These are phyloP conservation scores for Termitomyces sp. DNA, from an alignment of 768 basidiomycete genomes.

Conservation along the genomic window DNA sequence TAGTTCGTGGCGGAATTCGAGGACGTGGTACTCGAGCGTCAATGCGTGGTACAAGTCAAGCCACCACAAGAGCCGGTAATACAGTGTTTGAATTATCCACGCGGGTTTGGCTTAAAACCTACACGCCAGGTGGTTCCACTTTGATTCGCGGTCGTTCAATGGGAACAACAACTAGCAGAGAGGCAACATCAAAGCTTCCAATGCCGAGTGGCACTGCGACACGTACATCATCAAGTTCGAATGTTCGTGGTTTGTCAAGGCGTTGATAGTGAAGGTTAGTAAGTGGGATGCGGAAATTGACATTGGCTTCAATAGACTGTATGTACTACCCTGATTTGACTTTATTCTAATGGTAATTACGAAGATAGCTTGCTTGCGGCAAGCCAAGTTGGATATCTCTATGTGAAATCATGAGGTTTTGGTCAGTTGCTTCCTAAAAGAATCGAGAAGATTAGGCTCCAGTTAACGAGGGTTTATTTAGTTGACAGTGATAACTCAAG, in stretches of 20 bases:
- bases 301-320: not conserved
- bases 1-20: constrained; percentile 51
- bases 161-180: not conserved
- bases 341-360: not conserved
- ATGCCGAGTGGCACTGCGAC: constrained; percentile 5
- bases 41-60: constrained; percentile 41
- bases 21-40: constrained; percentile 71
- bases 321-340: not conserved
- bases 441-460: constrained; percentile 23
- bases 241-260: constrained; percentile 5
- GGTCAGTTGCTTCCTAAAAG: not conserved
- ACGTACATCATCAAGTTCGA: constrained; percentile 7
- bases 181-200: constrained; percentile 13
- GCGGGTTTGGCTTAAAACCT: not conserved
- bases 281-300: not conserved
- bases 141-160: constrained; percentile 5
- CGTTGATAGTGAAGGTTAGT: not conserved
- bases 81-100: not conserved
- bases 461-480: constrained; percentile 3
- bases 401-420: not conserved
- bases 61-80: constrained; percentile 32
- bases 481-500: not conserved
- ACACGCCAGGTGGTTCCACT: not conserved
- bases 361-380: not conserved
- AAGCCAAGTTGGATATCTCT: not conserved